Percentiles rank a stretch among this genome's conserved stretches.
phyloP scores from a whole-genome alignment of 2,329 filamentous ascomycete species.

The Plectosphaerella sp. region DNA sequence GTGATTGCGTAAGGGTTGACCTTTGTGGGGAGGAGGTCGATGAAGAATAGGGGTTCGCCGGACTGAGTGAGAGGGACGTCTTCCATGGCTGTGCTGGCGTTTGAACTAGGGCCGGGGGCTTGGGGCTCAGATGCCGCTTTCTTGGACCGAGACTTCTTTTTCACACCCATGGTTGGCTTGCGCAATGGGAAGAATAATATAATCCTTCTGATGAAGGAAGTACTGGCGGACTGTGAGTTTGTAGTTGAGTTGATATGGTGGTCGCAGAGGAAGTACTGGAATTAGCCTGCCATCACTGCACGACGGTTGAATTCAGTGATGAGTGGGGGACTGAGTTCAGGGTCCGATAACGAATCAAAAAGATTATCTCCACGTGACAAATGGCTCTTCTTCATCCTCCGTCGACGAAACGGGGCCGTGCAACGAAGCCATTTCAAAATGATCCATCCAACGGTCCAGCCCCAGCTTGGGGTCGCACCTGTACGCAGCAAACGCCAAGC shows the following conservation, averaged over 20 bases:
- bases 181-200: no score
- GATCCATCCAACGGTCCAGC: slow-evolving; percentile 1
- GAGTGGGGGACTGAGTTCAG: no score
- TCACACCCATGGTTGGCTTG: background rate
- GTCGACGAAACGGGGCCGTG: background rate
- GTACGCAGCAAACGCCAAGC: no score
- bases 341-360: no score
- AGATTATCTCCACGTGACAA: no score
- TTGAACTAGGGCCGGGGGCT: background rate
- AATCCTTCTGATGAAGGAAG: no score
- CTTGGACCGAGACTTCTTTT: background rate
- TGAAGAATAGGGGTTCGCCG: slow-evolving; percentile 2
- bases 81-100: background rate
- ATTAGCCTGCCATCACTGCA: no score
- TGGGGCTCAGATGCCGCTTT: slow-evolving; percentile 4
- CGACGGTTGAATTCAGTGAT: no score
- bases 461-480: background rate
- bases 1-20: background rate
- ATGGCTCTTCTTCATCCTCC: background rate
- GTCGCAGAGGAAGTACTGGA: no score
- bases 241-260: no score
- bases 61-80: slow-evolving; percentile 1
- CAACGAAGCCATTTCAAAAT: background rate
- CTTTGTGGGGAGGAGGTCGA: slow-evolving; percentile 7
- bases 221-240: no score